Conservation (phyloP, 2,329 filamentous ascomycete species). For the Alternaria sp. region DNA sequence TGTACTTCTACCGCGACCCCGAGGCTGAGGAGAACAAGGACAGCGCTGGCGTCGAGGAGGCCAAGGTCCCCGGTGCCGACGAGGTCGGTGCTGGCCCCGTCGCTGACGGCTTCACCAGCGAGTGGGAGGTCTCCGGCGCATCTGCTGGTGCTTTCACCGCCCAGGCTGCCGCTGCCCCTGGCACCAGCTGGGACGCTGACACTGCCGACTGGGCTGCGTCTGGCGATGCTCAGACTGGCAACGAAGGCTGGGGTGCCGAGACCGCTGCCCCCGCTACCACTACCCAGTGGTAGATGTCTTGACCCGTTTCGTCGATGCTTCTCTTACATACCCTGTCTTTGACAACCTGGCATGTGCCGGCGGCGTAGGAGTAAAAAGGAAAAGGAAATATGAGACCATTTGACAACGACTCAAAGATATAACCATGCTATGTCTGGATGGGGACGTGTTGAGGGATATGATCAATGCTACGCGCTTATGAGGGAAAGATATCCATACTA, state of each 20-base stretch:
- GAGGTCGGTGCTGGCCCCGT: conserved; percentile 82
- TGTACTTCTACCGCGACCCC: conserved; percentile 99
- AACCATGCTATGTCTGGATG: conserved; percentile 18
- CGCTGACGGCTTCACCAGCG: conserved; percentile 78
- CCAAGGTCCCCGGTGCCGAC: conserved; percentile 81
- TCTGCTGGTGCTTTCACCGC: conserved; percentile 67
- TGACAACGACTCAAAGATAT: conserved; percentile 13
- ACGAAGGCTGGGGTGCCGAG: conserved; percentile 59
- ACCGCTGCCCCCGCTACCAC: conserved; percentile 41
- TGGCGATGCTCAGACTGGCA: conserved; percentile 54
- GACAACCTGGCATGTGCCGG: conserved; percentile 22
- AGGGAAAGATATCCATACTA: conserved; percentile 96
- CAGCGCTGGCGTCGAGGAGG: conserved; percentile 77
- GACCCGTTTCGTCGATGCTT: conserved; percentile 19
- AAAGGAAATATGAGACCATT: conserved; percentile 35
- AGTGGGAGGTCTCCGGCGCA: conserved; percentile 82
- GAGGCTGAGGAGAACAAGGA: conserved; percentile 99
- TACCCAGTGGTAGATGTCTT: conserved; percentile 54
- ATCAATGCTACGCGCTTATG: conserved; percentile 76
- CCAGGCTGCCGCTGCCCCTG: conserved; percentile 64
- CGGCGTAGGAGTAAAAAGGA: conserved; percentile 42
- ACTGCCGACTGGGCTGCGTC: conserved; percentile 72
- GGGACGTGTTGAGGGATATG: conserved; percentile 31
- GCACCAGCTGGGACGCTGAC: conserved; percentile 70
- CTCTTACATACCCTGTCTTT: conserved; percentile 46